Base-by-base conservation (phyloP, 164 flowering plant genomes). In the Aristolochia fimbriata region DNA sequence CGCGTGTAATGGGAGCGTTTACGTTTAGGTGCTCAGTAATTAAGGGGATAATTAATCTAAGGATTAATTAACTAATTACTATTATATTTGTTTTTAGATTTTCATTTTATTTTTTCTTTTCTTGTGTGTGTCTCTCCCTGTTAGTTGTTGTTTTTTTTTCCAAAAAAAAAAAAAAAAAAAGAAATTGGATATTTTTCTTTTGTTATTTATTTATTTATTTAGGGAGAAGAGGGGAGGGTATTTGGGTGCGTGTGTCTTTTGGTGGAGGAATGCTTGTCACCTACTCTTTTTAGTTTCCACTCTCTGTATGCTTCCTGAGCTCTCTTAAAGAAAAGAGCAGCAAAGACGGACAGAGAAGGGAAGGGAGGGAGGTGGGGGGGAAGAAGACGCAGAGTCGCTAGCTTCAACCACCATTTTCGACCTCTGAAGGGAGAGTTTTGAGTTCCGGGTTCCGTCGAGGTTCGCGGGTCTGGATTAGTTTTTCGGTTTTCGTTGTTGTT, bases 261-360 rank as follows among this genome's bases (percentile, higher is more conserved):
- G 76, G 79, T 70, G 76, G 79, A 78, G 77, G 80, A 80, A 73
- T 78, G 83, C 86, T 83, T 80, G 88, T 83, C 78, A 81, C 83
- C 86, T 78, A 78, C 83, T 79, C 83, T 49, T 66, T 71, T 75
- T 68, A 65, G 70, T 62, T 65, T 66, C 66, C 69, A 41, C 66
- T 58, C 65, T 25, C 72, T 51, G 55, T 49, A 23, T 27, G 7
- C 53, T 47, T 27, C 30, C 52, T 47, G 20, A 24, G 25, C 41
- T 33, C 41, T 33, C 57, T 15, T 41, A 9, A 15, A 0, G 3
- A 15, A 21, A 59, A 55, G 37, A 33, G 47, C 51, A 53, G 16
- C 51, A 45, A 41, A 54, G 19, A 57, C 49, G 67, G 17, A 51
- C 54, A 54, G 33, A 62, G 30, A 60, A 25, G 27, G 43, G 15